A percentile compares a stretch with the other conserved stretches of the same genome.
Evolutionary conservation across 768 basidiomycete genomes (phyloP).

Genomic region (Pleurotus giganteus): DNA sequence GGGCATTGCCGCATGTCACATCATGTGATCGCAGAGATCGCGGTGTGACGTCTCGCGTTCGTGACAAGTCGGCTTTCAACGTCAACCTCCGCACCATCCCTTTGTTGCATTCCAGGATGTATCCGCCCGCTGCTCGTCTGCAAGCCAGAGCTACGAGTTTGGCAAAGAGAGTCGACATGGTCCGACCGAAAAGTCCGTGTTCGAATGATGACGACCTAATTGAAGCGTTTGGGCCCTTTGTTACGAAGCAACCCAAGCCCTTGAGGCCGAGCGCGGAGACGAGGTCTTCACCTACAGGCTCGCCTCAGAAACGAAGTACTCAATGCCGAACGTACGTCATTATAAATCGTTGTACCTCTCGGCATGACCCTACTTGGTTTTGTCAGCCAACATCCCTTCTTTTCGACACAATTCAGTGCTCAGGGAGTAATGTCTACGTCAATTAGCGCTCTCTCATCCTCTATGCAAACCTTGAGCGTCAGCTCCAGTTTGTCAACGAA

Average conservation of each 20-base stretch:
- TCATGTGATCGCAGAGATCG: not conserved
- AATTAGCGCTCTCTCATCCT: not conserved
- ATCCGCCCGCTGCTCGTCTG: not conserved
- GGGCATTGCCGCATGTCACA: not conserved
- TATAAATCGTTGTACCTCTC: no score
- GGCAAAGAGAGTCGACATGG: not conserved
- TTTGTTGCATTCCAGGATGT: not conserved
- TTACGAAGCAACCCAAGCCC: not conserved
- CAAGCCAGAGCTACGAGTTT: not conserved
- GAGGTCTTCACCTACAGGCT: no score
- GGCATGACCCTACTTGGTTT: no score
- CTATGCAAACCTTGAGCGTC: not conserved
- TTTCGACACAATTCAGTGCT: not conserved
- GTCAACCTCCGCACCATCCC: not conserved
- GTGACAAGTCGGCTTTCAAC: not conserved
- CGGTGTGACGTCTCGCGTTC: not conserved
- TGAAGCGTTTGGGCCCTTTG: conserved; percentile 6
- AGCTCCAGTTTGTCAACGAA: not conserved
- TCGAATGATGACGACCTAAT: conserved; percentile 4
- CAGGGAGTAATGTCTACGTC: not conserved
- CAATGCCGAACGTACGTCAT: no score
- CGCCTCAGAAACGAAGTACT: no score
- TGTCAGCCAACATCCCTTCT: not conserved
- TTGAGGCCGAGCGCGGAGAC: not conserved
- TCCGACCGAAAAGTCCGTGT: not conserved